Evolutionary conservation across 2,329 filamentous ascomycete species (phyloP).

Genomic region (Amesomyces nigricolor): DNA sequence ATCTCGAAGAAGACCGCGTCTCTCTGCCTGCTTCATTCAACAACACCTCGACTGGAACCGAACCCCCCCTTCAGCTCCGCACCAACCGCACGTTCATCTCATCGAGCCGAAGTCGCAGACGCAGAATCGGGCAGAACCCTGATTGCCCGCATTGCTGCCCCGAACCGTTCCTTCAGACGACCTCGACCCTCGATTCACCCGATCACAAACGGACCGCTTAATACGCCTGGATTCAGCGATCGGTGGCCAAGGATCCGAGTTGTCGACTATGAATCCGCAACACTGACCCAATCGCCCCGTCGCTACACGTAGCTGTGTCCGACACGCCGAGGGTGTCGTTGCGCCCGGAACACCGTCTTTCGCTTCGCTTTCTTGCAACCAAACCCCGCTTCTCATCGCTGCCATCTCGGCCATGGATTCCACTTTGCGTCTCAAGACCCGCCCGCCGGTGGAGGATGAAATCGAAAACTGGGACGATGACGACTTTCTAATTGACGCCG

Average conservation of each 20-base stretch:
- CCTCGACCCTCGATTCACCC: not conserved
- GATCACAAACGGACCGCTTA: not conserved
- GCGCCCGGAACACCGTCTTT: constrained; percentile 9
- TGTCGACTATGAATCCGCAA: constrained; percentile 32
- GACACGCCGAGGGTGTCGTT: constrained; percentile 3
- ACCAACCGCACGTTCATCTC: not conserved
- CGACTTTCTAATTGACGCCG: constrained; percentile 64
- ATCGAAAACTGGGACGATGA: constrained; percentile 79
- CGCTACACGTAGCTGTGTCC: constrained; percentile 19
- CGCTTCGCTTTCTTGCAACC: not conserved
- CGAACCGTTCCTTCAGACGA: constrained; percentile 11
- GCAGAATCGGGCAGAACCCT: constrained; percentile 8
- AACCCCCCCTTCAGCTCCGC: constrained; percentile 10
- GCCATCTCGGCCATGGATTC: constrained; percentile 43
- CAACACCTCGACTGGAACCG: constrained; percentile 9
- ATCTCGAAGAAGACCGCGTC: not conserved
- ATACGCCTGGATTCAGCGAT: not conserved
- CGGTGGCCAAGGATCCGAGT: constrained; percentile 18
- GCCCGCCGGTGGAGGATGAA: constrained; percentile 50
- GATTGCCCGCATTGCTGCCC: constrained; percentile 1
- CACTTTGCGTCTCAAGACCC: constrained; percentile 47
- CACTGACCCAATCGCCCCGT: constrained; percentile 26
- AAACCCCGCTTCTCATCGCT: constrained; percentile 1
- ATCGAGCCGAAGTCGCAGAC: constrained; percentile 13
- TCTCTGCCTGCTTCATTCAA: not conserved